These are phyloP conservation scores for Mycena albidolilacea DNA, from an alignment of 768 basidiomycete species.

Conservation along the genomic window DNA sequence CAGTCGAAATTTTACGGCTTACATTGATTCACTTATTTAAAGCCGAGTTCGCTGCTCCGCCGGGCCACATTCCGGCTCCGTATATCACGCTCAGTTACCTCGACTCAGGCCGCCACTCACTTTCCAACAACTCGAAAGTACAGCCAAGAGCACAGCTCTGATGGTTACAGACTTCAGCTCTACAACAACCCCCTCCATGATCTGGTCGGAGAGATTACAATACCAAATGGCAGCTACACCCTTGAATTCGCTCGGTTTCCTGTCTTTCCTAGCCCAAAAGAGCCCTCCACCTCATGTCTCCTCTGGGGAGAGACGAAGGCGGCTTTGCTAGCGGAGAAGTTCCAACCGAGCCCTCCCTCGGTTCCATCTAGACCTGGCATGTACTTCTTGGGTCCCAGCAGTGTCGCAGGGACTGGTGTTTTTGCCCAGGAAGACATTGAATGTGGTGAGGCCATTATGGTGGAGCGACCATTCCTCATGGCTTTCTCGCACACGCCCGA, in stretches of 20 bases:
- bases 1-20: too few species aligned
- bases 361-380: background rate
- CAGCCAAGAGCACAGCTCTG: background rate
- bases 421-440: slow-evolving; percentile 19
- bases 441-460: slow-evolving; percentile 14
- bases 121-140: background rate
- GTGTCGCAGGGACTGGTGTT: slow-evolving; percentile 21
- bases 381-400: slow-evolving; percentile 21
- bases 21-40: too few species aligned
- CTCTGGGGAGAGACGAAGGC: slow-evolving; percentile 22
- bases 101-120: background rate
- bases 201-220: slow-evolving; percentile 8
- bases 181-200: background rate
- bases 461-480: slow-evolving; percentile 18
- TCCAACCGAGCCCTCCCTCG: background rate
- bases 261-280: background rate
- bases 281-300: slow-evolving; percentile 20
- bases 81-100: too few species aligned
- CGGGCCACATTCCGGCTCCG: too few species aligned
- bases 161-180: background rate
- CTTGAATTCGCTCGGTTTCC: slow-evolving; percentile 20
- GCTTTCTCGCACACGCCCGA: background rate
- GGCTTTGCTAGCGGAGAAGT: background rate
- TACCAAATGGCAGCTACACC: background rate
- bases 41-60: too few species aligned